phyloP scores from a whole-genome alignment of 1,284 basidiomycete species.

The Cystobasidium sp. region DNA sequence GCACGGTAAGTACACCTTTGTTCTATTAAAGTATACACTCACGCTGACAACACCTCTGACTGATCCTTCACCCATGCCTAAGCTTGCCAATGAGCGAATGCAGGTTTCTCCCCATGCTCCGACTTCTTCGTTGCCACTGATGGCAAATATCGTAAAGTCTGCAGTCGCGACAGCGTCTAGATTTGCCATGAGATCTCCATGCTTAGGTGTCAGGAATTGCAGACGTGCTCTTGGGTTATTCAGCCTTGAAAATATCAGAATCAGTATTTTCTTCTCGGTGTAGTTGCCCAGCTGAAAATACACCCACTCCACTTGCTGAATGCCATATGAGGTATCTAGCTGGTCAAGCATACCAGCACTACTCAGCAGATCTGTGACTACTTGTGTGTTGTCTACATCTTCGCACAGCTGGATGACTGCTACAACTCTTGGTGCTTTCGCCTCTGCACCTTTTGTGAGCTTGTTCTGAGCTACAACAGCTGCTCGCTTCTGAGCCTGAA shows the following conservation, averaged over 20 bases:
- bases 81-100: slow-evolving; percentile 71
- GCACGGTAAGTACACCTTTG: slow-evolving; percentile 62
- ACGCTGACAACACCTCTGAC: slow-evolving; percentile 69
- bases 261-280: slow-evolving; percentile 67
- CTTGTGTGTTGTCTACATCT: slow-evolving; percentile 66
- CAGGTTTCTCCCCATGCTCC: slow-evolving; percentile 85
- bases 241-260: slow-evolving; percentile 32
- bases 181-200: slow-evolving; percentile 68
- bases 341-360: slow-evolving; percentile 66
- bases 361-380: slow-evolving; percentile 68
- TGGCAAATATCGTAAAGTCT: slow-evolving; percentile 85
- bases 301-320: slow-evolving; percentile 44
- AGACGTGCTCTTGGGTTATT: slow-evolving; percentile 65
- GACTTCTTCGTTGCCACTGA: slow-evolving; percentile 82
- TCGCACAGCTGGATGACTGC: slow-evolving; percentile 69
- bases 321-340: slow-evolving; percentile 48
- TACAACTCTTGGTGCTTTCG: slow-evolving; percentile 59
- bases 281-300: not conserved
- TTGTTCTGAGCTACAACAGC: slow-evolving; percentile 62
- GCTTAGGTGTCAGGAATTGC: slow-evolving; percentile 72
- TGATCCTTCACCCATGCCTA: slow-evolving; percentile 74
- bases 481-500: slow-evolving; percentile 71
- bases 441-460: slow-evolving; percentile 59
- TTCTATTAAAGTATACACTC: slow-evolving; percentile 32
- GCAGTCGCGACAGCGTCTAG: slow-evolving; percentile 86